A percentile compares a stretch with the other conserved stretches of the same genome.
phyloP scores from a whole-genome alignment of 306 rosid species.

The Abrus precatorius region DNA sequence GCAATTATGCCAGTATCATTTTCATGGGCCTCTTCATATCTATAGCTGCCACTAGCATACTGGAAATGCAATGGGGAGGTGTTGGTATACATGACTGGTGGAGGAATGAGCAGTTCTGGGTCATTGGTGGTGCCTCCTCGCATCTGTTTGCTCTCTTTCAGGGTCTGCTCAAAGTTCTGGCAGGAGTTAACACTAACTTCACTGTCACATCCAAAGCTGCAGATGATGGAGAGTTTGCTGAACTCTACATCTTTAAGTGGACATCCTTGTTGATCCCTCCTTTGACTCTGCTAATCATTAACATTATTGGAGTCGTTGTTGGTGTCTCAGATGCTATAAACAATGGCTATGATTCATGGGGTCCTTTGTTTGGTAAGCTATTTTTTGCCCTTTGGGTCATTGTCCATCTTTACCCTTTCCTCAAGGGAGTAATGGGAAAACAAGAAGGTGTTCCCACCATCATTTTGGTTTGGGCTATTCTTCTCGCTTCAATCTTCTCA shows the following conservation, averaged over 20 bases:
- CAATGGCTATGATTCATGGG: slow-evolving; percentile 97
- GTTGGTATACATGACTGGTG: slow-evolving; percentile 96
- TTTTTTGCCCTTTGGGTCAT: slow-evolving; percentile 95
- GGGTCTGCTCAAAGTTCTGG: slow-evolving; percentile 90
- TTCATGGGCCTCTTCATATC: slow-evolving; percentile 91
- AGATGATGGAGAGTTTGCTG: slow-evolving; percentile 87
- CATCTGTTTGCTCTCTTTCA: slow-evolving; percentile 90
- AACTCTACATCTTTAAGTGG: slow-evolving; percentile 95
- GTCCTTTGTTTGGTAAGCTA: slow-evolving; percentile 85
- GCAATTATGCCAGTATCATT: slow-evolving; percentile 85
- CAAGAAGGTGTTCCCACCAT: slow-evolving; percentile 90
- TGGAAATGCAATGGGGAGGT: slow-evolving; percentile 98
- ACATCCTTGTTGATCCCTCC: slow-evolving; percentile 89
- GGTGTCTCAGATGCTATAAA: slow-evolving; percentile 91
- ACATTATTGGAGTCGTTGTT: slow-evolving; percentile 84
- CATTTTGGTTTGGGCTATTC: slow-evolving; percentile 89
- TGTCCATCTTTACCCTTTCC: slow-evolving; percentile 94
- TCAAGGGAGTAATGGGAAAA: slow-evolving; percentile 90
- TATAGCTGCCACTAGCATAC: slow-evolving; percentile 84
- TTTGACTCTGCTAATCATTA: slow-evolving; percentile 76
- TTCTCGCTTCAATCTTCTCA: slow-evolving; percentile 77
- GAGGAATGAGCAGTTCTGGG: slow-evolving; percentile 99
- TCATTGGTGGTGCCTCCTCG: slow-evolving; percentile 90
- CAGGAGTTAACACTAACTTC: slow-evolving; percentile 91
- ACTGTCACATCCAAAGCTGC: slow-evolving; percentile 94